Evolutionary conservation across 2,329 filamentous ascomycete genomes (phyloP).

Genomic region (Nothophaeocryptopus gaeumannii): DNA sequence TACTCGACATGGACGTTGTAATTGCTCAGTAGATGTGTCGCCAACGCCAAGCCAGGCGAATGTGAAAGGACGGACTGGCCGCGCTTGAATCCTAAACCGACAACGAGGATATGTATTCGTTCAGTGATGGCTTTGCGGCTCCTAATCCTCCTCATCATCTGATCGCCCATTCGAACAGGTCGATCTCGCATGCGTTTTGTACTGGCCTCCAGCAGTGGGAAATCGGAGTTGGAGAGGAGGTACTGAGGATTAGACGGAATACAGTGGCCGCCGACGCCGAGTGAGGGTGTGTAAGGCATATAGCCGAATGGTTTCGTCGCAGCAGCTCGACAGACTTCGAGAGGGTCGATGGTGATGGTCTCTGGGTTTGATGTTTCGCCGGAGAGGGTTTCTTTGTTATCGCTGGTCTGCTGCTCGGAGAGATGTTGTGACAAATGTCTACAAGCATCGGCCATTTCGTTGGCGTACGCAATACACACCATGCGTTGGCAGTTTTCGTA

Average conservation of each 20-base stretch:
- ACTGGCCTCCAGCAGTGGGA: constrained; percentile 48
- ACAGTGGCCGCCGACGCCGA: constrained; percentile 57
- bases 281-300: constrained; percentile 46
- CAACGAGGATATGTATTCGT: constrained; percentile 3
- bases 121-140: too few species aligned
- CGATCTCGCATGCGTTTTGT: constrained; percentile 46
- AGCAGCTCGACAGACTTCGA: constrained; percentile 18
- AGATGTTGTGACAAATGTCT: neutral
- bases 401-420: neutral
- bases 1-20: too few species aligned
- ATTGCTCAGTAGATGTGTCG: too few species aligned
- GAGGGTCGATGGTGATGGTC: constrained; percentile 18
- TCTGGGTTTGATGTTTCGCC: neutral
- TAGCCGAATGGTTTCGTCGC: constrained; percentile 46
- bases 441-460: constrained; percentile 24
- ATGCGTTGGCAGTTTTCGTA: too few species aligned
- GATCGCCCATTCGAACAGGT: constrained; percentile 42
- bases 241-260: constrained; percentile 58
- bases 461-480: constrained; percentile 24
- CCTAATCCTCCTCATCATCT: constrained; percentile 33
- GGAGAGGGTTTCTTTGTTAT: too few species aligned
- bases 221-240: constrained; percentile 43
- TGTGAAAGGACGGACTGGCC: too few species aligned
- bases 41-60: too few species aligned
- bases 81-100: too few species aligned